Evolutionary conservation across 805 yeast genomes (phyloP).

Genomic region (Saccharomycopsis javanensis): DNA sequence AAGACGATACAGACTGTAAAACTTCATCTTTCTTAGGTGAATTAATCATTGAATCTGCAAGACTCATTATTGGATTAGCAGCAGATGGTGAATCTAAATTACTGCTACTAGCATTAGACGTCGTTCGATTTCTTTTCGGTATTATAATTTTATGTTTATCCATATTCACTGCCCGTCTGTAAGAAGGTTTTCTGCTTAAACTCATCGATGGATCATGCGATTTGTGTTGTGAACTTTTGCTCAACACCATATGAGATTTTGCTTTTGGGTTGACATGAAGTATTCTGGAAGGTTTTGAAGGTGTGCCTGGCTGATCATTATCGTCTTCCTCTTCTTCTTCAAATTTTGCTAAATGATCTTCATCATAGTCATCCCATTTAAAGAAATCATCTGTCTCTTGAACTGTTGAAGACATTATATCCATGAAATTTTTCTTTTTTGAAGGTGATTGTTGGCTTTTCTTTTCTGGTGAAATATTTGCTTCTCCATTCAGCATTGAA

Average conservation of each 20-base stretch:
- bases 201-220: neutral
- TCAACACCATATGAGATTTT: neutral
- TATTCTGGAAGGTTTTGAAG: neutral
- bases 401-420: neutral
- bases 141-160: constrained; percentile 16
- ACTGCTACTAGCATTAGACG: neutral
- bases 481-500: constrained; percentile 3
- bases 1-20: constrained; percentile 15
- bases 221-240: neutral
- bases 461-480: neutral
- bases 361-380: constrained; percentile 9
- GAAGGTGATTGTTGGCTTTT: neutral
- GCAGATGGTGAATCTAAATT: neutral
- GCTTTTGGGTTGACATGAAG: neutral
- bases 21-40: constrained; percentile 13
- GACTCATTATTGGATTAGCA: constrained; percentile 10
- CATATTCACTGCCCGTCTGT: constrained; percentile 10
- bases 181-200: constrained; percentile 4
- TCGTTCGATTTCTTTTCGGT: constrained; percentile 6
- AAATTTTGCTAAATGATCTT: constrained; percentile 2
- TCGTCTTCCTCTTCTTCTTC: constrained; percentile 2
- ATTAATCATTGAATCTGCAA: constrained; percentile 2
- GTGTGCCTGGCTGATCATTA: neutral
- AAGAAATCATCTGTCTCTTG: constrained; percentile 4
- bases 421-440: neutral